Evolutionary conservation across 2,329 filamentous ascomycete species (phyloP).

Genomic region (Pseudogymnoascus sp.): DNA sequence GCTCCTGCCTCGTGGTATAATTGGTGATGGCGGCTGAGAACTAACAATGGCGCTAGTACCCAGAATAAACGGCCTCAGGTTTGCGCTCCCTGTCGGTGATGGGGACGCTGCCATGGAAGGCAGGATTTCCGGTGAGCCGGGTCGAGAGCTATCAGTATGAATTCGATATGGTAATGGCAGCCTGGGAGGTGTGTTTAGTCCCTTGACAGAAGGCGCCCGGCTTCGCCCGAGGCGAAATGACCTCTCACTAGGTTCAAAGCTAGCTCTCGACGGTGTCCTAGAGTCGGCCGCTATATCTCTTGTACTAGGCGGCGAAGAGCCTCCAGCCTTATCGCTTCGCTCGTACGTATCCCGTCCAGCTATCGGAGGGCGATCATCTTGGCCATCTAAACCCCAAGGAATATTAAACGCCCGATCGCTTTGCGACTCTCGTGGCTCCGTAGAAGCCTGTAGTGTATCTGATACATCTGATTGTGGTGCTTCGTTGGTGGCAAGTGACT

Average conservation of each 20-base stretch:
- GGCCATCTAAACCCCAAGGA: not conserved
- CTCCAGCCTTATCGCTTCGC: not conserved
- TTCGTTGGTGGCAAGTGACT: not conserved
- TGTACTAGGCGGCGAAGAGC: not conserved
- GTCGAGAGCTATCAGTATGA: not conserved
- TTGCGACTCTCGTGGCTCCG: not conserved
- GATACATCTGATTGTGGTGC: not conserved
- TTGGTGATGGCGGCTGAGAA: not conserved
- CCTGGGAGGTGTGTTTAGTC: not conserved
- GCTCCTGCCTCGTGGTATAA: constrained; percentile 1
- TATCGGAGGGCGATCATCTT: not conserved
- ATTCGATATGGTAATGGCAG: constrained; percentile 2
- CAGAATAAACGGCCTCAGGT: not conserved
- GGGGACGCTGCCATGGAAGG: not conserved
- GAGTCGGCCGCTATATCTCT: not conserved
- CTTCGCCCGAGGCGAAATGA: not conserved
- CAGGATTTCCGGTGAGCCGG: not conserved
- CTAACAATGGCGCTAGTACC: not conserved
- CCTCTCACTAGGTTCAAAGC: not conserved
- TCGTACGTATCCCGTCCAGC: not conserved
- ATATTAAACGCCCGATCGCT: not conserved
- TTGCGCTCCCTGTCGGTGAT: not conserved
- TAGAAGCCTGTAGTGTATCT: not conserved
- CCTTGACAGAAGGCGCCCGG: not conserved
- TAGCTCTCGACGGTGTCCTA: not conserved